These are phyloP conservation scores for Acer saccharum DNA, from an alignment of 345 rosid genomes.

Conservation along the genomic window DNA sequence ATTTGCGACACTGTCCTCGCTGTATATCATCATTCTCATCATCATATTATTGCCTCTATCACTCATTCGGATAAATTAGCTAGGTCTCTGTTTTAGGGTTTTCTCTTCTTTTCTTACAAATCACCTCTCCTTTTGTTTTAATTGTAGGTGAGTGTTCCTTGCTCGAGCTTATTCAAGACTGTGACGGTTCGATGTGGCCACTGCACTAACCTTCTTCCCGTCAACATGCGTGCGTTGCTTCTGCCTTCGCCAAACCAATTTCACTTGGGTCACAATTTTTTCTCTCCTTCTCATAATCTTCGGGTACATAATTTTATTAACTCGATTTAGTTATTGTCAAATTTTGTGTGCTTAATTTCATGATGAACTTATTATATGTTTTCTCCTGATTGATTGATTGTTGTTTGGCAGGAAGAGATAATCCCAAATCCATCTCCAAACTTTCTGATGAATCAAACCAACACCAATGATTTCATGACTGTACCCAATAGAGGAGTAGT, in stretches of 20 bases:
- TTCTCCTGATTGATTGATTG: neutral
- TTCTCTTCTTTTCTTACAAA: neutral
- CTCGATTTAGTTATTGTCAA: neutral
- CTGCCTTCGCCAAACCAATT: constrained; percentile 46
- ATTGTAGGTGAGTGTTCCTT: constrained; percentile 56
- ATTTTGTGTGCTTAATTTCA: neutral
- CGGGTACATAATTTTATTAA: constrained; percentile 23
- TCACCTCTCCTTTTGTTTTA: neutral
- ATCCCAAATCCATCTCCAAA: constrained; percentile 39
- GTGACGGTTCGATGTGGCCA: constrained; percentile 63
- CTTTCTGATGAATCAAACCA: constrained; percentile 39
- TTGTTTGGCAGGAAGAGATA: constrained; percentile 41
- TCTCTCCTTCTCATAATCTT: constrained; percentile 42
- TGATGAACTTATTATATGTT: neutral
- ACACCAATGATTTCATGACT: constrained; percentile 23
- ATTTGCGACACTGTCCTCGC: constrained; percentile 62
- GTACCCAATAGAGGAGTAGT: constrained; percentile 32
- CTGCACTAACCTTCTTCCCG: constrained; percentile 54
- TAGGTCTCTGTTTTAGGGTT: constrained; percentile 9
- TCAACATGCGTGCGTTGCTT: constrained; percentile 48
- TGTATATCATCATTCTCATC: constrained; percentile 25
- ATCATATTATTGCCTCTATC: neutral
- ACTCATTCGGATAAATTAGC: neutral
- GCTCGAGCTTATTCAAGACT: constrained; percentile 54
- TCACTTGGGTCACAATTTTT: constrained; percentile 44